Evolutionary conservation across 2,329 filamentous ascomycete species (phyloP).

Genomic region (Cyphellophora europaea): DNA sequence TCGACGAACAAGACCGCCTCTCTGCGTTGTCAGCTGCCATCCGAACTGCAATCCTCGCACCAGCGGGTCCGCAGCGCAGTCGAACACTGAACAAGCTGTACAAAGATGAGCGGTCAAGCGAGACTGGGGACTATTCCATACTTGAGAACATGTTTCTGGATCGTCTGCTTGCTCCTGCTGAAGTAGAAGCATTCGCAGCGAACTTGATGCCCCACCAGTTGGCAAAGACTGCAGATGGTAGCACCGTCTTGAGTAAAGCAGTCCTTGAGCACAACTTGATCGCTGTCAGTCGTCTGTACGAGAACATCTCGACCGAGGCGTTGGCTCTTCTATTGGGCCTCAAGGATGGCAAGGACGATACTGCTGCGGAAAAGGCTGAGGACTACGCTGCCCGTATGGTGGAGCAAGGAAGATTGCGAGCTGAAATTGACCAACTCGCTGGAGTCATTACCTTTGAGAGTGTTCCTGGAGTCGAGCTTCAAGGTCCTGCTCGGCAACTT

Average conservation of each 20-base stretch:
- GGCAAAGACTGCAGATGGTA: slow-evolving; percentile 79
- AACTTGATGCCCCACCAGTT: slow-evolving; percentile 80
- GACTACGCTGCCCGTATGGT: slow-evolving; percentile 91
- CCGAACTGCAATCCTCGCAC: slow-evolving; percentile 84
- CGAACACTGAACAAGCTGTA: slow-evolving; percentile 74
- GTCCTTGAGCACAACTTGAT: slow-evolving; percentile 95
- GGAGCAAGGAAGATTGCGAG: slow-evolving; percentile 79
- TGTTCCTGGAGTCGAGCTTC: slow-evolving; percentile 57
- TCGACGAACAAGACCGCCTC: slow-evolving; percentile 80
- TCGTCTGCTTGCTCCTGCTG: slow-evolving; percentile 66
- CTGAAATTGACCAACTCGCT: slow-evolving; percentile 90
- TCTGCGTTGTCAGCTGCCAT: slow-evolving; percentile 79
- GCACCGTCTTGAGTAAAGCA: slow-evolving; percentile 84
- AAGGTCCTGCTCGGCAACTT: slow-evolving; percentile 59
- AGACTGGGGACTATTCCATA: slow-evolving; percentile 73
- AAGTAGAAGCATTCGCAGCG: slow-evolving; percentile 77
- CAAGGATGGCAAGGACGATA: slow-evolving; percentile 35
- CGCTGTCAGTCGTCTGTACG: slow-evolving; percentile 69
- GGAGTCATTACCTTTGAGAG: slow-evolving; percentile 78
- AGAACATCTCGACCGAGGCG: slow-evolving; percentile 66
- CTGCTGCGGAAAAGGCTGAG: slow-evolving; percentile 66
- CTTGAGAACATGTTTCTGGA: slow-evolving; percentile 97
- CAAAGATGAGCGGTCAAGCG: slow-evolving; percentile 77
- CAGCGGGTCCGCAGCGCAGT: slow-evolving; percentile 76
- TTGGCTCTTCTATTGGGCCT: slow-evolving; percentile 71